Base-by-base conservation (phyloP, 495 filamentous ascomycete species). In the Neurospora intermedia region DNA sequence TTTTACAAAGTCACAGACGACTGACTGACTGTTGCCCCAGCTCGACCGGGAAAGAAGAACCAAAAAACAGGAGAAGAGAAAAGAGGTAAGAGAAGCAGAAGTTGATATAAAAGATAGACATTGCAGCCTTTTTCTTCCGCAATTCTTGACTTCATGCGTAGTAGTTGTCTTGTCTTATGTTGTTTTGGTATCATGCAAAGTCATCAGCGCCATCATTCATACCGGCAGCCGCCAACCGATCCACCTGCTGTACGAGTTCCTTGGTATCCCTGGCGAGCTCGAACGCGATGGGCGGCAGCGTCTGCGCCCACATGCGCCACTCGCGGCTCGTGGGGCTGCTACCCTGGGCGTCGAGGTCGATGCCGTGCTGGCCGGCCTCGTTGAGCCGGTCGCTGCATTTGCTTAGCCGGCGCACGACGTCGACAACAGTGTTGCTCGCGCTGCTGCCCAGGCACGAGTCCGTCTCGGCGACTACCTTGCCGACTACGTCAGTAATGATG, bases 181-280 rank as follows among this genome's bases (percentile, higher is more conserved):
- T 46, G 11, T 11, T 46, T 23, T 13, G n/a, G 45, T 13, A 69
- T 81, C 76, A 82, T 74, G 80, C 77, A 77, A 86, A 86, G 69
- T 86, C 84, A 38, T 85, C 83, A 39, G 77, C 83, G 27, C 75
- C 80, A 39, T 81, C 80, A 23, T 76, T 79, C 72, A 81, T 76
- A 62, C 54, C 54, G 11, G 54, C 54, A 35, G 54, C 54, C 48
- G 79, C 78, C 41, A 85, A 70, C 71, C 78, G 78, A 70, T 86
- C 83, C 10, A 85, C 81, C 8, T 79, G 79, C 69, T 84, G 79
- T 11, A 87, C 89, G 70, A 94, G 83, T 78, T 93, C 91, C 78
- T 94, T 96, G 73, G 91, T 94, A 80, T 92, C 90, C 48, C 92
- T 85, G 3, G 92, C 94, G 77, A 96, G 91, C 83, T 94, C 92